Evolutionary conservation across 2,329 filamentous ascomycete species (phyloP).

Genomic region (Hymenoscyphus albidus): DNA sequence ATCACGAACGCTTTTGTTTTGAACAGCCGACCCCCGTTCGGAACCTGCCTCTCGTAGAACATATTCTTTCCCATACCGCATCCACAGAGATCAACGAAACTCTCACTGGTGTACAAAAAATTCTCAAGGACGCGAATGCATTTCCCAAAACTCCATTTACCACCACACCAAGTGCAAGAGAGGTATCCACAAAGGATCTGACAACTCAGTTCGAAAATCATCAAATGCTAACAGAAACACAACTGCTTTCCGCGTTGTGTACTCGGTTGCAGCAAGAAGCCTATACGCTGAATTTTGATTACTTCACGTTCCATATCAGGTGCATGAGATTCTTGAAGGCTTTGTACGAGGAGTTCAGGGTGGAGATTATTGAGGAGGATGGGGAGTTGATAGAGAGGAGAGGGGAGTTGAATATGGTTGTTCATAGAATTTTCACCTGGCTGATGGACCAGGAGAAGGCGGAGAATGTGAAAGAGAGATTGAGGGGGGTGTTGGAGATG

Average conservation of each 20-base stretch:
- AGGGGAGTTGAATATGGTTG: background rate
- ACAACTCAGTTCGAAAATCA: constrained; percentile 14
- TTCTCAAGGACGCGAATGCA: background rate
- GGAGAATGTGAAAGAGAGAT: background rate
- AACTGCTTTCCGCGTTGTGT: constrained; percentile 16
- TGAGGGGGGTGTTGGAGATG: background rate
- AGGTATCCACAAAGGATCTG: background rate
- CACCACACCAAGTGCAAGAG: background rate
- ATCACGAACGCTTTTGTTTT: constrained; percentile 11
- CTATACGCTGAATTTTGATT: constrained; percentile 20
- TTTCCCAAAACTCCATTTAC: background rate
- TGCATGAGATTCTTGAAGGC: constrained; percentile 9
- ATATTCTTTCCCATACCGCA: constrained; percentile 8
- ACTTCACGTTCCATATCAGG: constrained; percentile 12
- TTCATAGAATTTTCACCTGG: background rate
- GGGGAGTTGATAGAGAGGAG: background rate
- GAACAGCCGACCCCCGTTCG: background rate
- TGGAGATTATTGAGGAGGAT: background rate
- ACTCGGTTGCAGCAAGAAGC: constrained; percentile 15
- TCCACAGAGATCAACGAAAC: constrained; percentile 2
- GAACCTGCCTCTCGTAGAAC: constrained; percentile 13
- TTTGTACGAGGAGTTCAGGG: constrained; percentile 1
- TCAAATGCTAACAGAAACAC: constrained; percentile 10
- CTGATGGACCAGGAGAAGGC: background rate
- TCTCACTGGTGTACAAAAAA: constrained; percentile 1